Base-by-base conservation (phyloP, 176 grass and related monocot species). In the Carex parvula region DNA sequence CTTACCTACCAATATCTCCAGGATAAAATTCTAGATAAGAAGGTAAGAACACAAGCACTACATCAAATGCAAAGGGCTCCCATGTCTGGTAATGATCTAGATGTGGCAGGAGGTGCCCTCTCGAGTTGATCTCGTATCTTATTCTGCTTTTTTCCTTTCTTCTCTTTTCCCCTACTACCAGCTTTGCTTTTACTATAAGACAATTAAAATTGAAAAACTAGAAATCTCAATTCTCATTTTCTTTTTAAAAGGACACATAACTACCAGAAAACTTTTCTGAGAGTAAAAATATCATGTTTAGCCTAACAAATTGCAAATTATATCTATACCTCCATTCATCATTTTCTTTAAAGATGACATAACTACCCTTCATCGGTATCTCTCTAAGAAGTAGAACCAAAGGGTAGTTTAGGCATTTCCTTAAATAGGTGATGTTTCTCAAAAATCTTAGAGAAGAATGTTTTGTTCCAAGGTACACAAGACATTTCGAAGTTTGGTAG, bases 71-170 rank as follows among this genome's bases (percentile, higher is more conserved):
- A 82, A 48, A 82, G 80, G 35, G 80, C 80, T 50, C 80, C 80
- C 80, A 82, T 64, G 62, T 82, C 80, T 64, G 80, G 80, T 48
- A 82, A 39, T 41, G 60, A 14, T 82, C 59, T 42, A 33, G 80
- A 66, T 8, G 39, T 64, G 44, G 62, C 58, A 46, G 80, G 4
- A 62, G 60, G 10, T 48, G 42, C 42, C 26, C 60, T 62, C 20
- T 82, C 60, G 14, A 37, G n/a, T 82, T 64, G n/a, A 24, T 66
- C 80, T 66, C 59, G 66, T 82, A 60, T 82, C 37, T 48, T 65
- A 66, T 82, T 82, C 62, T 66, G 80, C 80, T 66, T 82, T 46
- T 82, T 66, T 82, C 80, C 80, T 65, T 82, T 82, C 80, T 82
- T 82, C 42, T 64, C 80, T 66, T 52, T 82, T 64, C 80, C 80